phyloP scores from a whole-genome alignment of 257 asterid genomes.

The Agastache rugosa region DNA sequence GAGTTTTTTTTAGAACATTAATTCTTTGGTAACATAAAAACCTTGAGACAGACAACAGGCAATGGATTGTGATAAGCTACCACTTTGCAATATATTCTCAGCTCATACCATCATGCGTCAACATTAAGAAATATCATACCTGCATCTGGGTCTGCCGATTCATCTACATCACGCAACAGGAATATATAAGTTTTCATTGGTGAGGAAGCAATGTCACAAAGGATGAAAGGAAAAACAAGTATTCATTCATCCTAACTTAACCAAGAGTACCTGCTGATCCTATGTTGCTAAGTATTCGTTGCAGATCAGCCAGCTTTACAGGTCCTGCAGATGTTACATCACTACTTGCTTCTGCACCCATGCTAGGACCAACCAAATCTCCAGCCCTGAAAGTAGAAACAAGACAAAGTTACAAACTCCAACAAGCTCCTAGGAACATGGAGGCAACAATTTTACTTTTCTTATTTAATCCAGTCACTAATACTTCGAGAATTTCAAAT shows the following conservation, averaged over 20 bases:
- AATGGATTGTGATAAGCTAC: slow-evolving; percentile 17
- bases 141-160: slow-evolving; percentile 82
- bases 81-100: slow-evolving; percentile 9
- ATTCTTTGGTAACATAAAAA: neutral
- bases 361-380: slow-evolving; percentile 80
- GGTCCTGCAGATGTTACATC: slow-evolving; percentile 95
- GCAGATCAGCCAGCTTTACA: slow-evolving; percentile 86
- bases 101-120: slow-evolving; percentile 12
- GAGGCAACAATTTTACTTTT: neutral
- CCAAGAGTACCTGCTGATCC: slow-evolving; percentile 68
- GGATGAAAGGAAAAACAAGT: slow-evolving; percentile 28
- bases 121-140: slow-evolving; percentile 52
- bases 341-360: slow-evolving; percentile 76
- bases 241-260: neutral
- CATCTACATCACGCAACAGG: slow-evolving; percentile 50
- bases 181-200: slow-evolving; percentile 32
- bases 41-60: slow-evolving; percentile 7
- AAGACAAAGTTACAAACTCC: slow-evolving; percentile 12
- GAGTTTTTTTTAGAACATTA: neutral
- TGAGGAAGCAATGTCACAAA: slow-evolving; percentile 26
- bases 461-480: neutral
- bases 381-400: slow-evolving; percentile 69
- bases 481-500: slow-evolving; percentile 1
- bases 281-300: slow-evolving; percentile 87
- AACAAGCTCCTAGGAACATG: neutral